Evolutionary conservation across 2,329 filamentous ascomycete genomes (phyloP).

Genomic region (Claviceps capensis): DNA sequence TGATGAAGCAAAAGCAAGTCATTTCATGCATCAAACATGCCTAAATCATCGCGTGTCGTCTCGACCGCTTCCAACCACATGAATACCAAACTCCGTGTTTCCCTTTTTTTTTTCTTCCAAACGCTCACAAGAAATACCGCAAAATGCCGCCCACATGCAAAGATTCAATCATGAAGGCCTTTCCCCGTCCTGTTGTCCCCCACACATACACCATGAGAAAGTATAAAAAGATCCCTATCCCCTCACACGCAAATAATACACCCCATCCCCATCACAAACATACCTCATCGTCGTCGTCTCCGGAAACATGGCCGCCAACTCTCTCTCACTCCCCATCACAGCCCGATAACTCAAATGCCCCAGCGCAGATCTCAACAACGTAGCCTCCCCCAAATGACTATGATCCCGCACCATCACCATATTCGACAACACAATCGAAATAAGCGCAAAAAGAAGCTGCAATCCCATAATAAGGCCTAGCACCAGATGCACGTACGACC

Average conservation of each 20-base stretch:
- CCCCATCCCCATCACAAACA: conserved; percentile 2
- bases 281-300: conserved; percentile 5
- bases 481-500: conserved; percentile 19
- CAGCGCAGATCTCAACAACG: conserved; percentile 10
- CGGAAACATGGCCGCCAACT: conserved; percentile 7
- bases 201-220: no score
- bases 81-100: no score
- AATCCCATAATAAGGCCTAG: conserved; percentile 18
- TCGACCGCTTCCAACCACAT: no score
- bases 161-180: no score
- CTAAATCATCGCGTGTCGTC: no score
- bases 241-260: conserved; percentile 4
- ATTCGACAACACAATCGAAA: conserved; percentile 12
- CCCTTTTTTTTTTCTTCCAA: no score
- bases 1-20: no score
- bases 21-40: no score
- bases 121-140: no score
- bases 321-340: conserved; percentile 8
- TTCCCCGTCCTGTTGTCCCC: no score
- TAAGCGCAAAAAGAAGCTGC: conserved; percentile 16
- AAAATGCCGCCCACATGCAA: no score
- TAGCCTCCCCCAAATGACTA: conserved; percentile 11
- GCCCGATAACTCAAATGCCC: conserved; percentile 7
- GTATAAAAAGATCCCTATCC: not conserved
- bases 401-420: conserved; percentile 15